A percentile compares a stretch with the other conserved stretches of the same genome.
Evolutionary conservation across 2,329 filamentous ascomycete genomes (phyloP).

Genomic region (Plectosphaerella cucumerina): DNA sequence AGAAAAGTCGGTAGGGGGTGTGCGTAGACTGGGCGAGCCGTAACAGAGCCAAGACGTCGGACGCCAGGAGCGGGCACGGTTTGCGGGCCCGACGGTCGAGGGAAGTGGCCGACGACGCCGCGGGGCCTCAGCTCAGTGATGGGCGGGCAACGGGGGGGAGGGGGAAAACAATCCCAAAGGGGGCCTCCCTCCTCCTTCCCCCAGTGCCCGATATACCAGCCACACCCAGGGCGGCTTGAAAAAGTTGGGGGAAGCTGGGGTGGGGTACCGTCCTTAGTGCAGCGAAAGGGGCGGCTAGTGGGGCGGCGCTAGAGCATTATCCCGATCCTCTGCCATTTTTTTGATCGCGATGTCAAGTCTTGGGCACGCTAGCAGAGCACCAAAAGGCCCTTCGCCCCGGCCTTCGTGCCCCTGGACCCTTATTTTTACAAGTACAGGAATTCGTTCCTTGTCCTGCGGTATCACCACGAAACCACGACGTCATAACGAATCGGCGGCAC

Average conservation of each 20-base stretch:
- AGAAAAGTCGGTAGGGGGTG: background rate
- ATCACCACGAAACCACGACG: background rate
- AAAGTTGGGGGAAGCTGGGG: background rate
- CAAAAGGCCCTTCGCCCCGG: background rate
- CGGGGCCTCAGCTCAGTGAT: too few relatives aligned
- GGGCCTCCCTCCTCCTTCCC: background rate
- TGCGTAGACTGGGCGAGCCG: background rate
- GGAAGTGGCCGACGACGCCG: too few relatives aligned
- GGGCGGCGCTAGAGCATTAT: background rate
- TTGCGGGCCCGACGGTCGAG: too few relatives aligned
- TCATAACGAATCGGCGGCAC: too few relatives aligned
- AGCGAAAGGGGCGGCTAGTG: background rate
- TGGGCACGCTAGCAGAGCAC: background rate
- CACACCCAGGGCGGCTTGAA: too few relatives aligned
- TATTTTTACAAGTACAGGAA: background rate
- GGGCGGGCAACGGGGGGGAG: background rate
- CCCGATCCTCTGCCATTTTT: background rate
- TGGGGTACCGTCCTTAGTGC: background rate
- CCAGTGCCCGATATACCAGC: background rate
- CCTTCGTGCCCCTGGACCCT: background rate
- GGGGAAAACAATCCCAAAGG: background rate
- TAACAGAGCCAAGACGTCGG: background rate
- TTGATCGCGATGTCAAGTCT: background rate
- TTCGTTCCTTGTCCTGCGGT: background rate
- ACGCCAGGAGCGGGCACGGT: too few relatives aligned